phyloP scores from a whole-genome alignment of 441 rosid species.

The Populus hybrid region DNA sequence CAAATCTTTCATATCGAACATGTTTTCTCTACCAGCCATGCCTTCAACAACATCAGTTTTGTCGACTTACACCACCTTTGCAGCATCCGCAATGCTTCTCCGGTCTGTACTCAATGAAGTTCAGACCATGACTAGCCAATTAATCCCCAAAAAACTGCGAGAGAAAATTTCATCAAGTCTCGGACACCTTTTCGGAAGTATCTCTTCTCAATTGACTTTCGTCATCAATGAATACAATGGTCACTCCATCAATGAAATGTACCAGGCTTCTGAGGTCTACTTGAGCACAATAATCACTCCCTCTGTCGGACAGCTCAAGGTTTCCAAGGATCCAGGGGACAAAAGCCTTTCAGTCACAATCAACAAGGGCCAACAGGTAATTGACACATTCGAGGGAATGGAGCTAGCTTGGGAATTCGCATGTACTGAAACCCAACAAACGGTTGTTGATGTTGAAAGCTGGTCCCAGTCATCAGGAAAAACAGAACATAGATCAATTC shows the following conservation, averaged over 20 bases:
- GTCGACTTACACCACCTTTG: conserved; percentile 18
- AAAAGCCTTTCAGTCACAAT: conserved; percentile 13
- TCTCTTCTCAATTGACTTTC: conserved; percentile 19
- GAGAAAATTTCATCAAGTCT: conserved; percentile 4
- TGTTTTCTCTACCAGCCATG: conserved; percentile 15
- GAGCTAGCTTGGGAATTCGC: conserved; percentile 23
- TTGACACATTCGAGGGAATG: conserved; percentile 23
- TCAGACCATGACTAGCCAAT: conserved; percentile 7
- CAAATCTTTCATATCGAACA: background rate
- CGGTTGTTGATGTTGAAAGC: background rate
- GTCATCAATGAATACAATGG: conserved; percentile 24
- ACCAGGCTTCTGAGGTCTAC: conserved; percentile 21
- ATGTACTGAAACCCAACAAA: conserved; percentile 7
- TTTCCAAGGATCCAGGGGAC: conserved; percentile 21
- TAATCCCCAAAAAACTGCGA: conserved; percentile 15
- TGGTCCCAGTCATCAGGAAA: background rate
- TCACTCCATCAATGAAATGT: conserved; percentile 20
- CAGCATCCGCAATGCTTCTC: conserved; percentile 28
- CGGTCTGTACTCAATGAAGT: conserved; percentile 11
- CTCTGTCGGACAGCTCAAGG: conserved; percentile 17
- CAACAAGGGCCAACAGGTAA: conserved; percentile 20
- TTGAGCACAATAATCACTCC: conserved; percentile 23
- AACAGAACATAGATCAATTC: conserved; percentile 14
- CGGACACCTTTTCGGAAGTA: background rate
- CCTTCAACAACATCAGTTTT: conserved; percentile 22